phyloP scores from a whole-genome alignment of 768 basidiomycete species.

The Russula abietina region DNA sequence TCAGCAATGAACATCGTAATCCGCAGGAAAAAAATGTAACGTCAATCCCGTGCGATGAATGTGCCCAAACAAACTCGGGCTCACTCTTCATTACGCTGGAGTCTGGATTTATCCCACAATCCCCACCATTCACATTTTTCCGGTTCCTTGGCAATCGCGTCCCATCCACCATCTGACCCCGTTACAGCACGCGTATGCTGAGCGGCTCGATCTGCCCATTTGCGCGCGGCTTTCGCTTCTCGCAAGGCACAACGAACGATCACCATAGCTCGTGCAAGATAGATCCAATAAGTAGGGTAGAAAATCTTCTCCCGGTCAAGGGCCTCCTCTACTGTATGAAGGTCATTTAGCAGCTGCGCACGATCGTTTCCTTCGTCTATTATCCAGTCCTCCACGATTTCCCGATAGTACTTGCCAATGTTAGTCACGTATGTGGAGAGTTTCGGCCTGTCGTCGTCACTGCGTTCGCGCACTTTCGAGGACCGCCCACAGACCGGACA shows the following conservation, averaged over 20 bases:
- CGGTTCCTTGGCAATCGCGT: slow-evolving; percentile 3
- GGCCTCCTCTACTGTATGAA: neutral
- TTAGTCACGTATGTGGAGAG: neutral
- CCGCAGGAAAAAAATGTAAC: neutral
- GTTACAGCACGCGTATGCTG: slow-evolving; percentile 7
- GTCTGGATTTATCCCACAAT: slow-evolving; percentile 2
- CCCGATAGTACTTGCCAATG: slow-evolving; percentile 3
- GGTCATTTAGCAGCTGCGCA: neutral
- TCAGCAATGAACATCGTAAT: neutral
- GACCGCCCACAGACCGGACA: slow-evolving; percentile 31
- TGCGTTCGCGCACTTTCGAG: slow-evolving; percentile 13
- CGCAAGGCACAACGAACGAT: neutral
- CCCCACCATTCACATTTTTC: slow-evolving; percentile 15
- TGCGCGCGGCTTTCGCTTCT: slow-evolving; percentile 1
- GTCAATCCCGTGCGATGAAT: neutral
- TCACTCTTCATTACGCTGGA: neutral
- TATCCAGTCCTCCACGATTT: slow-evolving; percentile 13
- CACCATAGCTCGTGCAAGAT: slow-evolving; percentile 1
- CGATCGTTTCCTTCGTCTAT: neutral
- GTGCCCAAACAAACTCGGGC: no score
- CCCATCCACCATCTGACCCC: slow-evolving; percentile 19
- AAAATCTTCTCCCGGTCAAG: slow-evolving; percentile 13
- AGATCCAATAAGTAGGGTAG: neutral
- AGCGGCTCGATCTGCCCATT: slow-evolving; percentile 11
- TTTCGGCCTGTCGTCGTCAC: slow-evolving; percentile 14